Evolutionary conservation across 768 basidiomycete genomes (phyloP), one percentile per base, ranked within the genome.

Genomic region (Lactifluus echinatus): DNA sequence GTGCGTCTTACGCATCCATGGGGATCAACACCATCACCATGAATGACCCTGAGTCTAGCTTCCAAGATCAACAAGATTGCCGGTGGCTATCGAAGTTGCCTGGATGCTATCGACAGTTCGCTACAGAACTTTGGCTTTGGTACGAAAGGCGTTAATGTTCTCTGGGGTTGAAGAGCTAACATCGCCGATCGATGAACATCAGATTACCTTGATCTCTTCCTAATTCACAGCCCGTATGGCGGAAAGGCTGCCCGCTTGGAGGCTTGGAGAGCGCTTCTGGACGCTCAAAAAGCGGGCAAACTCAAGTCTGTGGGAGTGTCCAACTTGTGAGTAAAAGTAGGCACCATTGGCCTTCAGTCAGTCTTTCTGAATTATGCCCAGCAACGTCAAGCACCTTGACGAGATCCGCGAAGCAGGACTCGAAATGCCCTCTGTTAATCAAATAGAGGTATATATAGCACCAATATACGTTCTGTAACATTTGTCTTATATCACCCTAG

Each of bases 231-330:
- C 58, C 83, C 90, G 0, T 69, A 75, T 6, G 78, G 82, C 17
- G 88, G 86, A 5, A 78, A 74, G 19, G 76, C 81, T 57, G 74
- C 73, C 28, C 83, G 90, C 19, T 71, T 91, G n/a, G 79, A 74
- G 21, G 84, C 87, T 0, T 92, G 85, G 72, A 81, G 75, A 48
- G 87, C 85, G 7, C 73, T 93, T 11, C 68, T 82, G 5, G 81
- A 84, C 34, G 78, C 79, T n/a, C 78, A 79, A 60, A 66, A 72
- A 28, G 77, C 71, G 3, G 88, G 89, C 3, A 87, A 87, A 64
- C 77, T 90, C 50, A 76, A 79, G 59, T 75, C 76, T 4, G 79
- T 89, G n/a, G 89, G 89, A 2, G 89, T 92, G 7, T 90, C 87
- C 1, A 93, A 93, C 70, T 93, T 83, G 87, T 89, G 63, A 46